phyloP scores from a whole-genome alignment of 768 basidiomycete species.

The Auriscalpium orientale region DNA sequence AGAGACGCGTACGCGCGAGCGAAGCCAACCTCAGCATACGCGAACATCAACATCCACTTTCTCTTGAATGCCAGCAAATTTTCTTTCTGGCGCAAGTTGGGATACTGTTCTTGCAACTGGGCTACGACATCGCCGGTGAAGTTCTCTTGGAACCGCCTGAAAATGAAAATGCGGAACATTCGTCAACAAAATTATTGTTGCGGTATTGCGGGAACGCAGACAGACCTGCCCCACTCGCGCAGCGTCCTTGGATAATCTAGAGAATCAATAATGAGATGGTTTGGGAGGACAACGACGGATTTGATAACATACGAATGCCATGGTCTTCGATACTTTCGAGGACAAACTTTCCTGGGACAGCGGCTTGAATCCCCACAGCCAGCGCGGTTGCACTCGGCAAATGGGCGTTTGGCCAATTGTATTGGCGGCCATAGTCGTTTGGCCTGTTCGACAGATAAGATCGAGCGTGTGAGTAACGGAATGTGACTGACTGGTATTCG shows the following conservation, averaged over 20 bases:
- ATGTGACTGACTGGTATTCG: too few species aligned
- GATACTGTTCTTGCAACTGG: conserved; percentile 14
- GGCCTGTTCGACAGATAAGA: too few species aligned
- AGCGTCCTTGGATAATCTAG: too few species aligned
- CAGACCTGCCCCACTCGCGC: too few species aligned
- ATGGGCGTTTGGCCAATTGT: conserved; percentile 24
- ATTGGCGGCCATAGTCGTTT: conserved; percentile 21
- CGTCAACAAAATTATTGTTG: too few species aligned
- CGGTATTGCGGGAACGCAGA: too few species aligned
- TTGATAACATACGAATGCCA: conserved; percentile 11
- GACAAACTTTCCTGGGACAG: conserved; percentile 16
- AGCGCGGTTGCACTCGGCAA: conserved; percentile 18
- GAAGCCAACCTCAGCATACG: conserved; percentile 22
- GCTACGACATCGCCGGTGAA: conserved; percentile 11
- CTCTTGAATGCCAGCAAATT: conserved; percentile 19
- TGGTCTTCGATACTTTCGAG: conserved; percentile 19
- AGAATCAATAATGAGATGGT: too few species aligned
- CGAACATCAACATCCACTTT: conserved; percentile 22
- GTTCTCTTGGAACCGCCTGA: conserved; percentile 22
- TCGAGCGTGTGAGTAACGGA: too few species aligned
- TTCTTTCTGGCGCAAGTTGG: conserved; percentile 15
- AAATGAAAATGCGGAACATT: background rate
- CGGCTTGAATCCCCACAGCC: conserved; percentile 7
- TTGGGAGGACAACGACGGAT: conserved; percentile 16
- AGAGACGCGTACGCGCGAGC: conserved; percentile 17